A percentile compares a stretch with the other conserved stretches of the same genome.
Conservation (phyloP, 257 asterid genomes). For the Leonotis leonurus region DNA sequence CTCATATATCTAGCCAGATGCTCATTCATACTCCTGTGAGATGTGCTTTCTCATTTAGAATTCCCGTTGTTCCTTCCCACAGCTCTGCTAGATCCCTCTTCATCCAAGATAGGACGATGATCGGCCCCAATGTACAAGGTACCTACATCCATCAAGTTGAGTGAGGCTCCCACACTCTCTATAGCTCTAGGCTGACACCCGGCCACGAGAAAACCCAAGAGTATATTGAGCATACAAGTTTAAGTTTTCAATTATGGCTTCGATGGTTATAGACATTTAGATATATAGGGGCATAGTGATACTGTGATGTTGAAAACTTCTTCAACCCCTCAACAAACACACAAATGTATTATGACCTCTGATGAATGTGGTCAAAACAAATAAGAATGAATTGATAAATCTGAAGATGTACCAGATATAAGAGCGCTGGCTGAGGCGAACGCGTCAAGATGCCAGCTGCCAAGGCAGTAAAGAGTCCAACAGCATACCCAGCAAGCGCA, state of each 20-base stretch:
- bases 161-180: too few species aligned
- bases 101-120: conserved; percentile 68
- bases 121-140: conserved; percentile 86
- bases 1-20: too few species aligned
- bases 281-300: not conserved
- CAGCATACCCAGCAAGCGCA: conserved; percentile 75
- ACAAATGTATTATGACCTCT: too few species aligned
- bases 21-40: conserved; percentile 44
- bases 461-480: conserved; percentile 78
- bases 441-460: conserved; percentile 87
- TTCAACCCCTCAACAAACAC: too few species aligned
- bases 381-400: too few species aligned
- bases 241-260: not conserved
- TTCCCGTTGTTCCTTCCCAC: conserved; percentile 69
- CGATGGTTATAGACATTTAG: too few species aligned
- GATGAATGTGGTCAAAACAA: not conserved
- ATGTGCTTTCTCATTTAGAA: conserved; percentile 49
- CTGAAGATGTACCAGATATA: conserved; percentile 57
- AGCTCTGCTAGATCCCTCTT: conserved; percentile 70
- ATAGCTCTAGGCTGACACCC: too few species aligned
- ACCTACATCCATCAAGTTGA: conserved; percentile 49
- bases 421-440: conserved; percentile 93
- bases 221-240: not conserved
- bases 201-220: not conserved
- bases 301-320: too few species aligned